Evolutionary conservation across 768 basidiomycete species (phyloP).

Genomic region (Lactarius trivialis): DNA sequence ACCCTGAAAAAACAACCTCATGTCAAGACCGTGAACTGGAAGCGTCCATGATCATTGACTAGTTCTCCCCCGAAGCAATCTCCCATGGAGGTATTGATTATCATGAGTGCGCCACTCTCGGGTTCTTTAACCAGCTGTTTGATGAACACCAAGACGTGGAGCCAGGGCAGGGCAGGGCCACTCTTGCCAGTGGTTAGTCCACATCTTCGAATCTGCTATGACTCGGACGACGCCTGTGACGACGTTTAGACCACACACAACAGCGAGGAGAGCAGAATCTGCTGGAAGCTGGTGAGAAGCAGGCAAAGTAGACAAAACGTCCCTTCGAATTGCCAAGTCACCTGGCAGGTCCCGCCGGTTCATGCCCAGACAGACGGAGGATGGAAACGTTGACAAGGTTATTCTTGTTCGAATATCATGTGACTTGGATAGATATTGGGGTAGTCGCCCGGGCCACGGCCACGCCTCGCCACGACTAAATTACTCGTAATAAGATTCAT

Average conservation of each 20-base stretch:
- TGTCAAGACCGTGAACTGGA: not conserved
- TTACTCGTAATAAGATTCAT: not conserved
- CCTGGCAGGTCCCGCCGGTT: no score
- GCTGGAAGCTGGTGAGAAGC: not conserved
- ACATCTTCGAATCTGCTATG: not conserved
- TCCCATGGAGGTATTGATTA: not conserved
- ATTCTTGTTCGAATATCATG: not conserved
- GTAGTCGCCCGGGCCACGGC: no score
- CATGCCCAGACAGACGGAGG: not conserved
- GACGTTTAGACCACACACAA: not conserved
- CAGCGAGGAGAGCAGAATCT: not conserved
- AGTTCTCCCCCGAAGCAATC: not conserved
- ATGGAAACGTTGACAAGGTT: no score
- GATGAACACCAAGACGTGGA: not conserved
- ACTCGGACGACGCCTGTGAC: no score
- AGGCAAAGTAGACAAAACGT: not conserved
- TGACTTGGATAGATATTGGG: no score
- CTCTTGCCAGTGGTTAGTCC: not conserved
- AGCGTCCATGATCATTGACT: not conserved
- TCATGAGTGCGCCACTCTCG: not conserved
- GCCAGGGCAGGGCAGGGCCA: not conserved
- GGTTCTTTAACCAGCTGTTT: not conserved
- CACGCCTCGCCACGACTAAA: no score
- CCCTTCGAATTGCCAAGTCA: not conserved
- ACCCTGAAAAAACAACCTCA: conserved; percentile 2